Base-by-base conservation (phyloP, 2,329 filamentous ascomycete species). In the Xylariales sp. region DNA sequence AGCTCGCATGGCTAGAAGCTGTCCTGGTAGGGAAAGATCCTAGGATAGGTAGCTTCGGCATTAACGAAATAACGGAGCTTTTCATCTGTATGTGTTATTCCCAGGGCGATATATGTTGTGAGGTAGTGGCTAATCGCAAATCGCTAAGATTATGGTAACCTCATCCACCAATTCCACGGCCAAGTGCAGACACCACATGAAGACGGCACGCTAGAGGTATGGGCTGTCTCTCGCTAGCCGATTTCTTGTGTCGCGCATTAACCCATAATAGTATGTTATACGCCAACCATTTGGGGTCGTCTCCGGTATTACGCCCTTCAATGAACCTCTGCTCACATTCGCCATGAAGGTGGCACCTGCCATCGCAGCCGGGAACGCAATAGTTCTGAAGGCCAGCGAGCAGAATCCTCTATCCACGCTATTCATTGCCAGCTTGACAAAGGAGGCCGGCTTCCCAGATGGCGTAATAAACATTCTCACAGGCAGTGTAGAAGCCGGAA, bases 301-400 rank as follows among this genome's bases (percentile, higher is more conserved):
- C 72, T 92, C 87, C 12, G 85, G 86, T 79, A 94, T 94, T 71
- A 93, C 93, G 23, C 91, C 92, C 8, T 95, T 92, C 91, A 95
- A 95, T 78, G 93, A 91, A 72, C 92, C 93, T 1, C 83, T 95
- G 1, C 84, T 85, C 23, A 94, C 94, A 88, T 90, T 91, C 16
- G 89, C 89, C 5, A 92, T 91, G 90, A 93, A 93, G 77, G 84
- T 94, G 71, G 91, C 90, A 23, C 91, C 92, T 14, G 88, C 88
- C n/a, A 76, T 90, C 49, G 87, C 87, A 59, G 86, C 87, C 69
- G 89, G 89, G 66, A 90, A 90, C 79, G 88, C 87, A 1, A 81
- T 90, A 59, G 82, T 90, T 41, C 80, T 91, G 53, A 91, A 91
- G 81, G 84, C 87, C 39, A 87, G 87, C 52, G 89, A 90, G 77